A percentile compares a stretch with the other conserved stretches of the same genome.
Evolutionary conservation across 495 filamentous ascomycete genomes (phyloP).

Genomic region (Sporormia fimetaria): DNA sequence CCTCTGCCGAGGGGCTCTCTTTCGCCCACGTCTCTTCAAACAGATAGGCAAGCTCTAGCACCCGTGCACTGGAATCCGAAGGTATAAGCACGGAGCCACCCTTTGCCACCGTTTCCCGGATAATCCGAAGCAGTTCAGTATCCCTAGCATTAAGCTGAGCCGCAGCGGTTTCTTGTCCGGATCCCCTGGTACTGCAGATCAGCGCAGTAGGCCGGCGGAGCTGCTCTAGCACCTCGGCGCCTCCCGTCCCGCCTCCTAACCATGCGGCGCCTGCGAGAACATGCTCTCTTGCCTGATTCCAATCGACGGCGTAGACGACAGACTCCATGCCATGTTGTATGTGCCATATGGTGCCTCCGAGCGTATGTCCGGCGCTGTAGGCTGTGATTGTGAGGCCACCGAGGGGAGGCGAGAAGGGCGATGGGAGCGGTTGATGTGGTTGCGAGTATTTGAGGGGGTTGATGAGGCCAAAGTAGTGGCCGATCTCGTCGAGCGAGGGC

Average conservation of each 20-base stretch:
- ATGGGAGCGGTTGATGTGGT: constrained; percentile 75
- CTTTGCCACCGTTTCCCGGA: constrained; percentile 60
- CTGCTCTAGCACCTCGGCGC: constrained; percentile 84
- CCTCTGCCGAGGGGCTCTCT: constrained; percentile 35
- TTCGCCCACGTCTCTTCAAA: constrained; percentile 81
- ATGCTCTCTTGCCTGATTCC: constrained; percentile 92
- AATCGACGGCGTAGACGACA: constrained; percentile 94
- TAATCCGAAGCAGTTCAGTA: constrained; percentile 69
- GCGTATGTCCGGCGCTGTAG: constrained; percentile 90
- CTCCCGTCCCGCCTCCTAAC: constrained; percentile 72
- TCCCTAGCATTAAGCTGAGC: constrained; percentile 71
- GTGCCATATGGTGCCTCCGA: constrained; percentile 97
- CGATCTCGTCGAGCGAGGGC: constrained; percentile 78
- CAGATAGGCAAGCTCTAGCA: constrained; percentile 85
- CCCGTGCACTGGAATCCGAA: constrained; percentile 84
- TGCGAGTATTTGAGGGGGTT: constrained; percentile 94
- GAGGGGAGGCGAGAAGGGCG: constrained; percentile 75
- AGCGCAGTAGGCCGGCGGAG: constrained; percentile 85
- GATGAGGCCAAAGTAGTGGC: constrained; percentile 82
- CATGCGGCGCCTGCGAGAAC: constrained; percentile 86
- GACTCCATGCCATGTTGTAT: constrained; percentile 95
- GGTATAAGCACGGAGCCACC: constrained; percentile 93
- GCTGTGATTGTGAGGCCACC: constrained; percentile 93
- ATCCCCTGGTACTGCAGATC: constrained; percentile 77
- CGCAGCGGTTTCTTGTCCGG: constrained; percentile 55